phyloP scores from a whole-genome alignment of 768 basidiomycete species.

The Boletus bicolor region DNA sequence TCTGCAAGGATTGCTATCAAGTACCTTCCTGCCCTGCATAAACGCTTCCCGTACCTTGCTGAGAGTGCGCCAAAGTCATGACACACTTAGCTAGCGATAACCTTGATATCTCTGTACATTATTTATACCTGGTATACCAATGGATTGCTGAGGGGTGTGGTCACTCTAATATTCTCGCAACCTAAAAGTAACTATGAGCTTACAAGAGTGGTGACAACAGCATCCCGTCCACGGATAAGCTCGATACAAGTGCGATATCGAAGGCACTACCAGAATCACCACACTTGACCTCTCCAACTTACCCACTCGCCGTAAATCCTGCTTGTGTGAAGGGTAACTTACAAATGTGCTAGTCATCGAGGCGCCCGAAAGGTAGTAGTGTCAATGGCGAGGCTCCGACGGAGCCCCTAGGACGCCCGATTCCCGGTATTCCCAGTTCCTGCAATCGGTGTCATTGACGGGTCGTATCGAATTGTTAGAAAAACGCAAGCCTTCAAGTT shows the following conservation, averaged over 20 bases:
- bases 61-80: neutral
- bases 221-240: neutral
- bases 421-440: no score
- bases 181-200: neutral
- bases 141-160: neutral
- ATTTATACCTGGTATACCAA: neutral
- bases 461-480: no score
- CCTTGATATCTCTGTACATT: neutral
- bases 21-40: slow-evolving; percentile 1
- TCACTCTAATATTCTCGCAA: neutral
- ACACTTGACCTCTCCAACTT: neutral
- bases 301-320: neutral
- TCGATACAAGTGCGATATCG: neutral
- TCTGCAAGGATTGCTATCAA: slow-evolving; percentile 11
- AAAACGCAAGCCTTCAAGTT: no score
- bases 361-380: no score
- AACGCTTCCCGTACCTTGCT: neutral
- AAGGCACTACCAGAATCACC: neutral
- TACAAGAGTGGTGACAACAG: neutral
- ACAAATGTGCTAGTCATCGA: no score
- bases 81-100: neutral
- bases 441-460: no score
- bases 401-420: no score
- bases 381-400: no score
- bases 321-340: no score